These are phyloP conservation scores for Annulohypoxylon bovei DNA, from an alignment of 495 filamentous ascomycete genomes.

Conservation along the genomic window DNA sequence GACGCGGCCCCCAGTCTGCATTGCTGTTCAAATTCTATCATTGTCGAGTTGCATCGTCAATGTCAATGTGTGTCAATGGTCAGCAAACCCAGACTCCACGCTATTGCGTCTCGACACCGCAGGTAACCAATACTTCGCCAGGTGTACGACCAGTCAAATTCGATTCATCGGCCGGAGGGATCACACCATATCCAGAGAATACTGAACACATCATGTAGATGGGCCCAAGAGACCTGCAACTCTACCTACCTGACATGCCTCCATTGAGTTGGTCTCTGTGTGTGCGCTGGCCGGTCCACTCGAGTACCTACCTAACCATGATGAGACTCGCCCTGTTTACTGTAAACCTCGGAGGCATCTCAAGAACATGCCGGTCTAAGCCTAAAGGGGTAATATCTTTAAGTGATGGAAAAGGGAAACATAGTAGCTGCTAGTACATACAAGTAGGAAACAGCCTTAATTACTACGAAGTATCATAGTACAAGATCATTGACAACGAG, in stretches of 20 bases:
- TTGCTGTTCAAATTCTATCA: constrained; percentile 37
- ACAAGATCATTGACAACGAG: constrained; percentile 18
- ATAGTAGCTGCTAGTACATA: not conserved
- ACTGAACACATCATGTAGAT: constrained; percentile 43
- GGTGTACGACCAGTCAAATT: constrained; percentile 41
- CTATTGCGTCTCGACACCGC: constrained; percentile 35
- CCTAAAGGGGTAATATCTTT: constrained; percentile 29
- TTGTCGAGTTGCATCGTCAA: constrained; percentile 25
- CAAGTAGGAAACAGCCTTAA: constrained; percentile 33
- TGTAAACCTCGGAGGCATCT: constrained; percentile 18
- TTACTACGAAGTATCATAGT: constrained; percentile 28
- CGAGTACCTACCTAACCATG: constrained; percentile 28
- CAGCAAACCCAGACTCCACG: constrained; percentile 28
- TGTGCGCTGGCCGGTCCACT: constrained; percentile 40
- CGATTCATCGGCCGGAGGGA: constrained; percentile 31
- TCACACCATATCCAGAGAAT: constrained; percentile 43
- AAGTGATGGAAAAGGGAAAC: constrained; percentile 12
- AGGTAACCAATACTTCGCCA: constrained; percentile 37
- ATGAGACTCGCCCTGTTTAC: constrained; percentile 37
- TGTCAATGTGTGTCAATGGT: constrained; percentile 13
- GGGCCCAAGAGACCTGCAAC: constrained; percentile 35
- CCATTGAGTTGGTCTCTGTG: constrained; percentile 37
- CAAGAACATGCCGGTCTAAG: constrained; percentile 16
- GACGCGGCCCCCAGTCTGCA: constrained; percentile 34
- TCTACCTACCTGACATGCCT: constrained; percentile 30